Base-by-base conservation (phyloP, 371 early-diverging fungal species). In the Chytridiales sp. region DNA sequence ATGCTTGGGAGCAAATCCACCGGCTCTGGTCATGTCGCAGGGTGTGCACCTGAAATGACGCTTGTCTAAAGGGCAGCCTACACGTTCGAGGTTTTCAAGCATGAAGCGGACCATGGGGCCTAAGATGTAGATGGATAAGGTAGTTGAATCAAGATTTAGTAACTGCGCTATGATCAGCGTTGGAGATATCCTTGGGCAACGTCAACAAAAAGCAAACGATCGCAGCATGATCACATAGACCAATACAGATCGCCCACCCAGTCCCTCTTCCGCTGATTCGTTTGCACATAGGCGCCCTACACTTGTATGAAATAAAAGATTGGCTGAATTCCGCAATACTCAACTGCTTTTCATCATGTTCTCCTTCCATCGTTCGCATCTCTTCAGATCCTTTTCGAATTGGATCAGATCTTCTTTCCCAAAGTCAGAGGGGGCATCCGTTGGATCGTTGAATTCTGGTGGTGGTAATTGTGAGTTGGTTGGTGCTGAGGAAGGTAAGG, bases 81-180 rank as follows among this genome's bases (percentile, higher is more conserved):
- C 74, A 57, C 86, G 83, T 39, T 73, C 70, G 24, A 95, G 72
- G 43, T 87, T 78, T 44, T 89, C 84, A 42, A 87, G 67, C 92
- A 95, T 91, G 69, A 95, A 94, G 32, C 77, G 73, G 2, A 94
- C 87, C 52, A 91, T 79, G 11, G 95, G 91, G 69, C 72, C 91
- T 88, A 85, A 65, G 4, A 58, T 47, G 40, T 51, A 35, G 29
- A 30, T 39, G 11, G 29, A 56, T 17, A 19, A 32, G 17, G 17
- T 5, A 32, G 21, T 24, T 35, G 30, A 32, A 29, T n/a, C 41
- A 24, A 26, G 27, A 51, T 31, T 39, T 34, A 39, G 40, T 29
- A 26, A 35, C 2, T 32, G 11, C 44, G n/a, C n/a, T n/a, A n/a
- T n/a, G n/a, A n/a, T n/a, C n/a, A n/a, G n/a, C n/a, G n/a, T n/a